A percentile compares a stretch with the other conserved stretches of the same genome.
phyloP scores from a whole-genome alignment of 495 filamentous ascomycete genomes.

The Xylaria curta region DNA sequence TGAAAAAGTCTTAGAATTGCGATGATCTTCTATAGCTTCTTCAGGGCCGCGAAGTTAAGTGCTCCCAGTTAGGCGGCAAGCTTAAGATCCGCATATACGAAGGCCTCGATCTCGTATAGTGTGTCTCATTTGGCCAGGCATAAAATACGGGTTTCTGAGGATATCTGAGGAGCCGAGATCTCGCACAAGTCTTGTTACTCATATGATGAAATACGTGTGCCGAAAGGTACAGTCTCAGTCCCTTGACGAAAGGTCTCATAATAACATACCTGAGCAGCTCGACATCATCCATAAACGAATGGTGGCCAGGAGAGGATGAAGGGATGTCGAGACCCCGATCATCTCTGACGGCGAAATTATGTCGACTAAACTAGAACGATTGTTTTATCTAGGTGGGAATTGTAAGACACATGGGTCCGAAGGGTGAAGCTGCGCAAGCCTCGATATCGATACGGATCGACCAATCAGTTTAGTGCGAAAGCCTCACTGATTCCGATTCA shows the following conservation, averaged over 20 bases:
- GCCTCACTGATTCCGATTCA: neutral
- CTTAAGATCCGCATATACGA: no score
- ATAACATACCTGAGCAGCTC: neutral
- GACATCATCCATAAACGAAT: neutral
- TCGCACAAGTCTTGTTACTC: no score
- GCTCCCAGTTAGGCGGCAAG: no score
- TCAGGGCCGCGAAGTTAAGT: no score
- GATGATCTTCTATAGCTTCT: no score
- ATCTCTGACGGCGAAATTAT: neutral
- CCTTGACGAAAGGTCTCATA: neutral
- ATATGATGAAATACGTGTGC: no score
- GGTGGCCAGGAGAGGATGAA: neutral
- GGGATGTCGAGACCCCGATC: neutral
- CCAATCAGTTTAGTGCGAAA: slow-evolving; percentile 1
- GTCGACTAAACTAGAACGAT: neutral
- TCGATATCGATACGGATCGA: neutral
- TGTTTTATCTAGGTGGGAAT: neutral
- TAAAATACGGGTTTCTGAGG: no score
- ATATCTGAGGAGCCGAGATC: no score
- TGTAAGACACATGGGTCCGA: neutral
- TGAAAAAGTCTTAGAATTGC: no score
- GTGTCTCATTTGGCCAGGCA: no score
- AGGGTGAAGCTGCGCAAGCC: neutral
- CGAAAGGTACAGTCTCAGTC: no score
- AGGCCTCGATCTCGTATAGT: no score